A percentile compares a stretch with the other conserved stretches of the same genome.
Evolutionary conservation across 495 filamentous ascomycete genomes (phyloP).

Genomic region (Choiromyces venosus): DNA sequence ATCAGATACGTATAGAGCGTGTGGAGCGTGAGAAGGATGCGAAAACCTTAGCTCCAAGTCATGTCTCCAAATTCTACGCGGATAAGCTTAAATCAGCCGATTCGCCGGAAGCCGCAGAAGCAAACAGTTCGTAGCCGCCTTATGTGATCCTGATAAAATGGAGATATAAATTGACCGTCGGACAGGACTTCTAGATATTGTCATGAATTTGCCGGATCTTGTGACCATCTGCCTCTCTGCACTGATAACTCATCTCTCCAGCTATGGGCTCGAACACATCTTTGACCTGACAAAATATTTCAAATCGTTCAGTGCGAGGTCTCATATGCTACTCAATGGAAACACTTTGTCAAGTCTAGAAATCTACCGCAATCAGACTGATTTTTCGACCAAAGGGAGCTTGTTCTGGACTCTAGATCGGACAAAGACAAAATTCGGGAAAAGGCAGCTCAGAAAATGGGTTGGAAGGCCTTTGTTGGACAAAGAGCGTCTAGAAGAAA

Average conservation of each 20-base stretch:
- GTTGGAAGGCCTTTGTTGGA: conserved; percentile 87
- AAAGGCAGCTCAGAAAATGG: conserved; percentile 85
- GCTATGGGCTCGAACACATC: conserved; percentile 92
- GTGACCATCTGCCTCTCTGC: conserved; percentile 90
- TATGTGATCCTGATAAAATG: conserved; percentile 35
- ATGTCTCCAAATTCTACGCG: conserved; percentile 92
- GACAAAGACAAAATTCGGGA: conserved; percentile 84
- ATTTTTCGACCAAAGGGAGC: conserved; percentile 78
- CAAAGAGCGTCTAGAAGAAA: conserved; percentile 66
- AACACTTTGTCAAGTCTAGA: conserved; percentile 92
- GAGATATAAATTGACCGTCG: conserved; percentile 44
- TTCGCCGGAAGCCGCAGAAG: conserved; percentile 46
- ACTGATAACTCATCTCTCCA: conserved; percentile 91
- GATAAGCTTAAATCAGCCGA: conserved; percentile 62
- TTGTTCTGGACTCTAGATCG: conserved; percentile 94
- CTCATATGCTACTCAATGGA: conserved; percentile 94
- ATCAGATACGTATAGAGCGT: conserved; percentile 76
- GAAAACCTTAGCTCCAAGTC: conserved; percentile 80
- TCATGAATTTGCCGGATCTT: conserved; percentile 74
- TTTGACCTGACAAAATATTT: conserved; percentile 98
- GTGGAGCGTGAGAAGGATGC: conserved; percentile 51
- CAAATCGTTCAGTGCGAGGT: conserved; percentile 87
- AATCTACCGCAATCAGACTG: conserved; percentile 92
- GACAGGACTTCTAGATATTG: conserved; percentile 66
- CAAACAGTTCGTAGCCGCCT: conserved; percentile 15